Base-by-base conservation (phyloP, 1,284 basidiomycete genomes). In the Trichosporon coremiiforme region DNA sequence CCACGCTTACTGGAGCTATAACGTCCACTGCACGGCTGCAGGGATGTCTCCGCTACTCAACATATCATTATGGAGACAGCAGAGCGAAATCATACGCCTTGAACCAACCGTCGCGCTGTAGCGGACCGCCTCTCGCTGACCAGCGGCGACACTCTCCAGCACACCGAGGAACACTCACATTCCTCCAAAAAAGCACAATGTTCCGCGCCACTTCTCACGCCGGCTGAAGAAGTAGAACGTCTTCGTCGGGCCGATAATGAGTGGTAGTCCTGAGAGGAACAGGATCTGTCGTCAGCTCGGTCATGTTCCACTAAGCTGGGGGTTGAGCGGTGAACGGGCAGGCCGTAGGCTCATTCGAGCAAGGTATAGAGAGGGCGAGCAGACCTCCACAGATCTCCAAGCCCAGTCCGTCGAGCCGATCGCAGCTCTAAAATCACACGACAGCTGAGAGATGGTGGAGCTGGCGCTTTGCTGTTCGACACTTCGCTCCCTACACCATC, bases 221-320 rank as follows among this genome's bases (percentile, higher is more conserved):
- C 97, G 88, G 31, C 95, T 93, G 85, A 99, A 99, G 86, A 99
- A 99, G 85, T 94, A 94, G 84, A 98, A 95, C 2, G 95, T 98
- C 86, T 97, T 96, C 78, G 91, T 90, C 5, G 93, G 93, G 6
- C 95, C 95, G 77, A 98, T 98, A 84, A 98, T 95, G 74, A 97
- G 87, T 8, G 94, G 95, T 66, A 98, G 86, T 53, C 95, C 95
- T 1, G 91, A 89, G 45, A 98, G 84, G 86, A 98, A 98, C 73
- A 98, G 88, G 77, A 98, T 88, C 94, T 97, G 82, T 31, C 66
- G 64, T 71, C 33, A 65, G 71, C 38, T 50, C 6, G 12, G 25
- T 29, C 20, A 55, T 25, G 2, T 66, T 25, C 25, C 25, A 25
- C 25, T 25, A 25, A 25, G 25, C 25, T 25, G 25, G 25, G 25